Evolutionary conservation across 352 stramenopile species (phyloP).

Genomic region (Globisporangium nagaii): DNA sequence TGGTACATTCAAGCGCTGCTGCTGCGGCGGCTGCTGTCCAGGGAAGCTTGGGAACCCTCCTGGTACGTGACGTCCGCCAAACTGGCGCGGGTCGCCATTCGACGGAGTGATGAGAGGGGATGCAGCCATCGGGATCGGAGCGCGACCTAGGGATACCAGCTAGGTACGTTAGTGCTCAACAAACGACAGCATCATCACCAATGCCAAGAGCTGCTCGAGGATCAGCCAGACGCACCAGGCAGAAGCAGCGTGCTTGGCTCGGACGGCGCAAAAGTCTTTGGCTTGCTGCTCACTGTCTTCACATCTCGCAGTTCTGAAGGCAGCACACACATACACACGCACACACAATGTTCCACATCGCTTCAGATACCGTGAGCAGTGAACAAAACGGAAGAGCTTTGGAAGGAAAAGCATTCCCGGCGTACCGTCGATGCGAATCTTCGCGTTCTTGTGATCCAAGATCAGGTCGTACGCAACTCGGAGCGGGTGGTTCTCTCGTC

Average conservation of each 20-base stretch:
- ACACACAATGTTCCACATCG: no score
- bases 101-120: constrained; percentile 71
- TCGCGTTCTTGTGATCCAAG: constrained; percentile 96
- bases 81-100: constrained; percentile 47
- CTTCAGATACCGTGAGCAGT: no score
- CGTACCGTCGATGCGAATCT: constrained; percentile 87
- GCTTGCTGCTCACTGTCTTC: constrained; percentile 57
- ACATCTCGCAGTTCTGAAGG: constrained; percentile 68
- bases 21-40: background rate
- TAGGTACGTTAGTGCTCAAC: no score
- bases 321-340: background rate
- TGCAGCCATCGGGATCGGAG: constrained; percentile 74
- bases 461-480: constrained; percentile 97
- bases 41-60: constrained; percentile 9
- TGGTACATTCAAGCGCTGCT: constrained; percentile 8
- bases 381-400: no score
- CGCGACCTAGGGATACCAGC: no score
- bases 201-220: no score
- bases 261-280: constrained; percentile 71
- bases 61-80: constrained; percentile 42
- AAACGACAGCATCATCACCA: no score
- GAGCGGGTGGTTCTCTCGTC: constrained; percentile 66
- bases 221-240: constrained; percentile 38
- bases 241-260: constrained; percentile 64
- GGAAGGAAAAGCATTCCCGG: no score